These are phyloP conservation scores for Eleusine coracana DNA, from an alignment of 176 grass and related monocot genomes.

Conservation along the genomic window DNA sequence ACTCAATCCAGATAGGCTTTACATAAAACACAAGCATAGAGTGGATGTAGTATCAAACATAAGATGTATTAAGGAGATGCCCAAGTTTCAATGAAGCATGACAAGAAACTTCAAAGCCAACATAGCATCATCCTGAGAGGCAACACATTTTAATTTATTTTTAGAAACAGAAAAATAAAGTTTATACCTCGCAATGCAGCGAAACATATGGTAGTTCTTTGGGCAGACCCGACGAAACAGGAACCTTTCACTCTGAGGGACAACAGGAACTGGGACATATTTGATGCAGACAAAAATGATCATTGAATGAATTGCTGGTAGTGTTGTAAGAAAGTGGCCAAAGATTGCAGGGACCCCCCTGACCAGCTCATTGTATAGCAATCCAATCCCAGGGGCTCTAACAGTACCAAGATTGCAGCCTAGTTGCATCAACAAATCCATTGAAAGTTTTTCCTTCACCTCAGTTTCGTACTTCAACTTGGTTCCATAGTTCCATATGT, in stretches of 20 bases:
- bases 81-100: slow-evolving; percentile 17
- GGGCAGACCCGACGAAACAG: slow-evolving; percentile 92
- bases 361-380: slow-evolving; percentile 96
- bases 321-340: slow-evolving; percentile 90
- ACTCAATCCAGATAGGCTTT: slow-evolving; percentile 23
- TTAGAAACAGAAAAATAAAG: neutral
- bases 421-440: slow-evolving; percentile 81
- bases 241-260: slow-evolving; percentile 95
- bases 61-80: slow-evolving; percentile 12
- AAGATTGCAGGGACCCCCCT: slow-evolving; percentile 92
- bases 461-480: slow-evolving; percentile 97
- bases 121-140: slow-evolving; percentile 5
- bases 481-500: slow-evolving; percentile 98
- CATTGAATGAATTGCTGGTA: slow-evolving; percentile 97
- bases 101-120: slow-evolving; percentile 26
- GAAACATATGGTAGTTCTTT: slow-evolving; percentile 94
- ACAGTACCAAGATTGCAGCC: slow-evolving; percentile 92
- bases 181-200: slow-evolving; percentile 88
- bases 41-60: slow-evolving; percentile 30
- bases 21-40: slow-evolving; percentile 32
- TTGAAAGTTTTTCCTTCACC: slow-evolving; percentile 92
- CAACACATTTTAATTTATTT: neutral
- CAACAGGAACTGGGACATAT: slow-evolving; percentile 90
- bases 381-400: slow-evolving; percentile 92
- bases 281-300: slow-evolving; percentile 99